These are phyloP conservation scores for Pseudonectria foliicola DNA, from an alignment of 2,329 filamentous ascomycete genomes.

Conservation along the genomic window DNA sequence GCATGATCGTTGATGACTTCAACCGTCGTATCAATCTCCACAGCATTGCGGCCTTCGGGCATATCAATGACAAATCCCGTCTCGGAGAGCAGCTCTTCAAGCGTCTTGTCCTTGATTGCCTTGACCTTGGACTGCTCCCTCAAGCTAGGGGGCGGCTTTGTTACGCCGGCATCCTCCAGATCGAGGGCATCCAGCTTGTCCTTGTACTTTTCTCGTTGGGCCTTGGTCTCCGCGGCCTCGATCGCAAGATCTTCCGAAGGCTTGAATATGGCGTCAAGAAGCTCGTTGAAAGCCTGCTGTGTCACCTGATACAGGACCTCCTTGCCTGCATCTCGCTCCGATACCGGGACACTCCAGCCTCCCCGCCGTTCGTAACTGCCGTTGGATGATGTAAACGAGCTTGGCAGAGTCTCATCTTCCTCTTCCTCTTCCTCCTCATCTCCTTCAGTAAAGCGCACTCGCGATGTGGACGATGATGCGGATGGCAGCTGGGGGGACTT, in stretches of 20 bases:
- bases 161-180: constrained; percentile 20
- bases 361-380: constrained; percentile 69
- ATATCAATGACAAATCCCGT: constrained; percentile 39
- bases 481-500: constrained; percentile 29
- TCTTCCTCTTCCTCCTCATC: constrained; percentile 61
- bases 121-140: constrained; percentile 7
- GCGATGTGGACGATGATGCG: constrained; percentile 68
- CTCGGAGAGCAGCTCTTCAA: constrained; percentile 32
- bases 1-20: constrained; percentile 18
- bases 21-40: constrained; percentile 24
- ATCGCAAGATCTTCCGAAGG: constrained; percentile 70
- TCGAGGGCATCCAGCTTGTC: constrained; percentile 39
- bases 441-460: constrained; percentile 70
- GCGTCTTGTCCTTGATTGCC: constrained; percentile 17
- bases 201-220: constrained; percentile 51
- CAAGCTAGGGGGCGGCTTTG: constrained; percentile 1
- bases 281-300: constrained; percentile 84
- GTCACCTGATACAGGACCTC: constrained; percentile 89
- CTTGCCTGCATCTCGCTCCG: constrained; percentile 75
- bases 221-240: constrained; percentile 55
- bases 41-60: constrained; percentile 23
- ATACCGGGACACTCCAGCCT: constrained; percentile 70
- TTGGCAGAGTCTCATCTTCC: constrained; percentile 64
- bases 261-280: constrained; percentile 81
- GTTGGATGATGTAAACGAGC: constrained; percentile 64